Conservation (phyloP, 2,329 filamentous ascomycete genomes). For the Neocatenulostroma microsporum region DNA sequence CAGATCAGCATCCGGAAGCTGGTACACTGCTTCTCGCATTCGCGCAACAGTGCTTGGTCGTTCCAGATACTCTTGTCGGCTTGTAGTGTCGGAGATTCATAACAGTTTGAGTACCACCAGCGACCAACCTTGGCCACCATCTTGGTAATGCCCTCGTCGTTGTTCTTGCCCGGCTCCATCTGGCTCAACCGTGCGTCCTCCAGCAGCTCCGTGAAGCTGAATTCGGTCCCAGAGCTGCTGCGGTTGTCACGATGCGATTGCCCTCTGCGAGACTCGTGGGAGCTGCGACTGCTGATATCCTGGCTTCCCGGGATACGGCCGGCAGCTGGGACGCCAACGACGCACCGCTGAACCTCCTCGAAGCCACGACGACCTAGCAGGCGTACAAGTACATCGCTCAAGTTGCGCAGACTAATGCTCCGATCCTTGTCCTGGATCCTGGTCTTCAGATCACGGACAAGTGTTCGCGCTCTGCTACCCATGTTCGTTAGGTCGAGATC, state of each 20-base stretch:
- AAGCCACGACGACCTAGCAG: constrained; percentile 64
- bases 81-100: constrained; percentile 53
- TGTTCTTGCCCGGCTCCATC: constrained; percentile 15
- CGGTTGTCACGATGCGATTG: constrained; percentile 4
- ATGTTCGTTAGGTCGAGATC: constrained; percentile 78
- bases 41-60: constrained; percentile 64
- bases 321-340: constrained; percentile 68
- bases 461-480: constrained; percentile 61
- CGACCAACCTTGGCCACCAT: constrained; percentile 87
- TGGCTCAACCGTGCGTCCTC: constrained; percentile 43
- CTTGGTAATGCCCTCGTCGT: constrained; percentile 80
- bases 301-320: constrained; percentile 37
- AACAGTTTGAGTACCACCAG: constrained; percentile 95
- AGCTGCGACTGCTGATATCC: constrained; percentile 24
- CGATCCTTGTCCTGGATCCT: constrained; percentile 55
- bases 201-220: constrained; percentile 24
- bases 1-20: constrained; percentile 88
- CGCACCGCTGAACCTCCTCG: constrained; percentile 63
- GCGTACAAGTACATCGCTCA: constrained; percentile 52
- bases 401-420: constrained; percentile 51
- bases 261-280: constrained; percentile 13
- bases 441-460: constrained; percentile 64
- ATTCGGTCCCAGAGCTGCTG: constrained; percentile 9
- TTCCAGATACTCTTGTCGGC: constrained; percentile 65
- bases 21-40: constrained; percentile 80